Base-by-base conservation (phyloP, 2,329 filamentous ascomycete species). In the Aspergillus japonicus region DNA sequence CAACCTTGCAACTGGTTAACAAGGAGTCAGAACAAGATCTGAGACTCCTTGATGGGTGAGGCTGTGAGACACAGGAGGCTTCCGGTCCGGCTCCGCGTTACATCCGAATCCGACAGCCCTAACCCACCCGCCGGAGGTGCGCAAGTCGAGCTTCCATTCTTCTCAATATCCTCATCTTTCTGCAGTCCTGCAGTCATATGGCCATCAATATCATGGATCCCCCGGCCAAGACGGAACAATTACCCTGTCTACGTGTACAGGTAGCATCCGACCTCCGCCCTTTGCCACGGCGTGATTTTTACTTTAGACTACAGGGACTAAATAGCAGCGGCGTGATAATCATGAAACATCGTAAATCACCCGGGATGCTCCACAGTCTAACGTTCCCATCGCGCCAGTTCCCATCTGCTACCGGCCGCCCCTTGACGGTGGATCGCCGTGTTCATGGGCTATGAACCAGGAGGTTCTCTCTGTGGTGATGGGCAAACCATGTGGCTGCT, bases 301-400 rank as follows among this genome's bases (percentile, higher is more conserved):
- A 55, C 53, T 55, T 55, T 55, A 55, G 48, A 51, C 55, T 57
- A 57, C 55, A 24, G 39, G 19, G 55, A 47, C 47, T 57, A 51
- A 54, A 47, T 5, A 16, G 50, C 39, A 42, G 21, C 50, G 33
- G 53, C 56, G 52, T 56, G 58, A 53, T 33, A 29, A 61, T 56
- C 53, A 21, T 63, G 61, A 63, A 63, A 63, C 61, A 51, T 54
- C 50, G 50, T 54, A 49, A 63, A 63, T 63, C 49, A 54, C 56
- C 42, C 48, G 42, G 47, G 16, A 47, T 35, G 12, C 26, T 55
- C 53, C 44, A 48, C 42, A 44, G 26, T 48, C 53, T 24, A 55
- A 42, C 42, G 47, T 21, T 48, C 24, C 26, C 26, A 21, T 54
- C 29, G 33, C 33, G 14, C 33, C 33, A 35, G 12, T 35, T 35